Conservation (phyloP, 257 asterid genomes). For the Capsicum rhomboideum region DNA sequence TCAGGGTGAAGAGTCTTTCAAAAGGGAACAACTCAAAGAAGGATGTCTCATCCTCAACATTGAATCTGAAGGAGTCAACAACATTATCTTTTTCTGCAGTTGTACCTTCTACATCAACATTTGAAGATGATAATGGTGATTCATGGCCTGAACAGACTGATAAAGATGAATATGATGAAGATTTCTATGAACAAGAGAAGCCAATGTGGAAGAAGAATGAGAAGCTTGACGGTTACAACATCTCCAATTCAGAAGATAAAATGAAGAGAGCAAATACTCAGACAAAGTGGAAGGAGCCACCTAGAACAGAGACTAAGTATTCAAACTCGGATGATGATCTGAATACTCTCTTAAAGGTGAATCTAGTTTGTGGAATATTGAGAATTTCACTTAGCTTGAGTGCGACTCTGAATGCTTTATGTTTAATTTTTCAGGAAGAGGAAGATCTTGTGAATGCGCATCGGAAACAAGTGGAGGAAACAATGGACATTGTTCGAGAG, state of each 20-base stretch:
- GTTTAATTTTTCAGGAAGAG: slow-evolving; percentile 58
- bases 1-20: slow-evolving; percentile 95
- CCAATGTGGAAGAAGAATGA: slow-evolving; percentile 43
- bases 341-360: slow-evolving; percentile 70
- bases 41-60: slow-evolving; percentile 57
- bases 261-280: slow-evolving; percentile 53
- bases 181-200: slow-evolving; percentile 70
- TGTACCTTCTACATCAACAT: slow-evolving; percentile 42
- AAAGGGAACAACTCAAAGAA: slow-evolving; percentile 73
- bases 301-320: slow-evolving; percentile 49
- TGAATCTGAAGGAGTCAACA: slow-evolving; percentile 69
- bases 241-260: slow-evolving; percentile 50
- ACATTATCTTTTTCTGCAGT: slow-evolving; percentile 45
- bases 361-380: background rate
- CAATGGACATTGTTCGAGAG: slow-evolving; percentile 67
- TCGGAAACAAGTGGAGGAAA: slow-evolving; percentile 45
- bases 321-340: slow-evolving; percentile 50
- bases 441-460: slow-evolving; percentile 46
- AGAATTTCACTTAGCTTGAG: background rate
- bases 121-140: slow-evolving; percentile 79
- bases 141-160: slow-evolving; percentile 83
- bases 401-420: background rate
- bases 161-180: slow-evolving; percentile 77
- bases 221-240: slow-evolving; percentile 44
- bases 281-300: slow-evolving; percentile 68